These are phyloP conservation scores for Pythium apleroticum DNA, from an alignment of 352 stramenopile species.

Conservation along the genomic window DNA sequence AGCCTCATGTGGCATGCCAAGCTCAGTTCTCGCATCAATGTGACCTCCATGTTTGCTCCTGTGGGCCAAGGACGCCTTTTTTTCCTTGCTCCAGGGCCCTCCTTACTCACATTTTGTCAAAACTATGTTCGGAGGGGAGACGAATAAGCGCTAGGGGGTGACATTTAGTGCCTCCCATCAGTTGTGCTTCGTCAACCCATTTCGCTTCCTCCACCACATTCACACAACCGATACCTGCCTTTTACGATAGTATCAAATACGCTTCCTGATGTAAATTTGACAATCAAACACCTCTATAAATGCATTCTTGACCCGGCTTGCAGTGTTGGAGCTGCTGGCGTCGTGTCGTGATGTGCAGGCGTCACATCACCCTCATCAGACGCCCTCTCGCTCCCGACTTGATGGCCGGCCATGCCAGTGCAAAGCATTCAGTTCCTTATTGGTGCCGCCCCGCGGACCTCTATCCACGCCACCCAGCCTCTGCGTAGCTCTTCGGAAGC, in stretches of 20 bases:
- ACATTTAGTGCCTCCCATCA: too few relatives aligned
- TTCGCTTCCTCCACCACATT: background rate
- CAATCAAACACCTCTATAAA: background rate
- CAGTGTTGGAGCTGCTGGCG: background rate
- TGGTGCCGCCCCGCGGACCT: conserved; percentile 10
- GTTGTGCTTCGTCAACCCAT: conserved; percentile 7
- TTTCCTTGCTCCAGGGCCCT: too few relatives aligned
- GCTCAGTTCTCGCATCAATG: too few relatives aligned
- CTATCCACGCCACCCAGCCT: background rate
- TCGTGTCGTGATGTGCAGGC: background rate
- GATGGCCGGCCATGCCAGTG: background rate
- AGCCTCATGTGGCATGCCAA: too few relatives aligned
- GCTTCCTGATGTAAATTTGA: background rate
- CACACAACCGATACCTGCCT: background rate
- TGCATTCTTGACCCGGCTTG: background rate
- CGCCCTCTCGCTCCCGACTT: background rate
- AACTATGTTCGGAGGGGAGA: too few relatives aligned
- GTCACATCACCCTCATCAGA: background rate
- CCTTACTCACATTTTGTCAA: too few relatives aligned
- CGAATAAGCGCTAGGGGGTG: too few relatives aligned
- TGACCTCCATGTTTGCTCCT: too few relatives aligned
- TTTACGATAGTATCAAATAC: too few relatives aligned
- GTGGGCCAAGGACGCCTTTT: too few relatives aligned
- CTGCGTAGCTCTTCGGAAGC: background rate
- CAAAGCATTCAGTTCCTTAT: conserved; percentile 2